Percentiles rank a stretch among this genome's conserved stretches.
Conservation (phyloP, 192 early-diverging fungal genomes). For the Coemansia sp. region DNA sequence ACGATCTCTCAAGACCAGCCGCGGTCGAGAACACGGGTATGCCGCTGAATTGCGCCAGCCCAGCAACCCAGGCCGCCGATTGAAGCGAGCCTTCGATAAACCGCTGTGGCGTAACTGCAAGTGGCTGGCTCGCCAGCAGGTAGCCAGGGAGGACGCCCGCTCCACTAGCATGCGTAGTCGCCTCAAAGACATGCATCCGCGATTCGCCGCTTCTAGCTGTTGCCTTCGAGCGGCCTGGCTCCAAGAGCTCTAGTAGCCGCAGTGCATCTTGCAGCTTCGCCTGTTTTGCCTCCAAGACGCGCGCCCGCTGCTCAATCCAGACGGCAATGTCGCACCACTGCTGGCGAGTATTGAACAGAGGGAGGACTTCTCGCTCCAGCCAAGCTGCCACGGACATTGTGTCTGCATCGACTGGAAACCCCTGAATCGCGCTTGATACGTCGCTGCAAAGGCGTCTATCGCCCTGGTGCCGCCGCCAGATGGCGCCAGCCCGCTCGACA, state of each 20-base stretch:
- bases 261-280: slow-evolving; percentile 53
- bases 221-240: neutral
- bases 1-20: neutral
- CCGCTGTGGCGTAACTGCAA: slow-evolving; percentile 33
- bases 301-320: slow-evolving; percentile 62
- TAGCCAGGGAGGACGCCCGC: neutral
- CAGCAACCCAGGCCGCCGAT: slow-evolving; percentile 11
- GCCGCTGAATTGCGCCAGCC: slow-evolving; percentile 9
- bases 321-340: slow-evolving; percentile 42
- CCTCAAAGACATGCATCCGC: neutral
- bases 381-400: slow-evolving; percentile 36
- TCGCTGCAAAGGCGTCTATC: slow-evolving; percentile 41
- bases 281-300: slow-evolving; percentile 47
- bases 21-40: neutral
- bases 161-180: neutral
- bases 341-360: slow-evolving; percentile 21
- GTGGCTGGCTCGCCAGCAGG: neutral
- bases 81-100: slow-evolving; percentile 24
- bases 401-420: slow-evolving; percentile 44
- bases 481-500: slow-evolving; percentile 28
- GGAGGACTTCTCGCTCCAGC: slow-evolving; percentile 61
- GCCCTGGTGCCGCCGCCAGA: slow-evolving; percentile 62
- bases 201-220: neutral
- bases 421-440: slow-evolving; percentile 54
- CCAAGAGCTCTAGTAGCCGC: slow-evolving; percentile 51